Conservation (phyloP, 73 alveolate species). For the Tetrahymena malaccensis region DNA sequence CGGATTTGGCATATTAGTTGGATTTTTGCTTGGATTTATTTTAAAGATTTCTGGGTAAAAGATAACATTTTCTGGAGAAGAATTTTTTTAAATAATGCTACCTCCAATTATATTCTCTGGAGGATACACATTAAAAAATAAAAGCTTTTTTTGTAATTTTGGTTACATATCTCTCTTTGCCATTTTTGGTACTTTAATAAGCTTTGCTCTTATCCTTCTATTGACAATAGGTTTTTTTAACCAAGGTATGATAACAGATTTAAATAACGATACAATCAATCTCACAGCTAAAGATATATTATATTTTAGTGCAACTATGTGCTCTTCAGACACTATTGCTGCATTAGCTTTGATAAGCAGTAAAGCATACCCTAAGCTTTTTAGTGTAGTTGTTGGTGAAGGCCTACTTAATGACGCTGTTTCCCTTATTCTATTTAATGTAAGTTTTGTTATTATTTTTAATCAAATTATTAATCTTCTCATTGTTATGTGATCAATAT, state of each 20-base stretch:
- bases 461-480: neutral
- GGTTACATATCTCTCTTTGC: conserved; percentile 21
- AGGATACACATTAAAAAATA: conserved; percentile 27
- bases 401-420: conserved; percentile 95
- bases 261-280: neutral
- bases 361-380: conserved; percentile 64
- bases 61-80: conserved; percentile 7
- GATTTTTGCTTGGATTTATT: conserved; percentile 12
- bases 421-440: conserved; percentile 66
- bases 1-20: conserved; percentile 24
- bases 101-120: conserved; percentile 35
- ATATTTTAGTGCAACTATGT: conserved; percentile 71
- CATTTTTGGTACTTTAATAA: conserved; percentile 6
- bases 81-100: conserved; percentile 17
- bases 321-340: conserved; percentile 93
- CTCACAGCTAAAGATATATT: conserved; percentile 38
- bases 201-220: neutral
- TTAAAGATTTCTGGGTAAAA: neutral
- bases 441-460: neutral
- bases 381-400: conserved; percentile 88
- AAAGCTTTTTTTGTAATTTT: conserved; percentile 11
- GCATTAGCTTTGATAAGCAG: conserved; percentile 80
- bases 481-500: neutral
- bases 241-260: neutral
- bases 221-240: conserved; percentile 9